Base-by-base conservation (phyloP, 75 land plant genomes). In the Picea glauca region DNA sequence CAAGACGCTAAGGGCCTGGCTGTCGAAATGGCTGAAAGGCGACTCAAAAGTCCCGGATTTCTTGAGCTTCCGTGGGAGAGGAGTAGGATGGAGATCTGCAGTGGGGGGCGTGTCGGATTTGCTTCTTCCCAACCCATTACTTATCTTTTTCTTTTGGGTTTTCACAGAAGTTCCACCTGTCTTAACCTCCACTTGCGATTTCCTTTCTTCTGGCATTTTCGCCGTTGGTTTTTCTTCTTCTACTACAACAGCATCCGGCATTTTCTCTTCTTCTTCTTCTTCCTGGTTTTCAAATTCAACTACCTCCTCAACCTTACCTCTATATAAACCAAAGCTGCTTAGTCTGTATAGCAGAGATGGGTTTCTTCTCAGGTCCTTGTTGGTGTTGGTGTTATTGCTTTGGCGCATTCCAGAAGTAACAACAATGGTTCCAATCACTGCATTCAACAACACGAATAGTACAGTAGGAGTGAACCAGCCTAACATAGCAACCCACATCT, bases 381-480 rank as follows among this genome's bases (percentile, higher is more conserved):
- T 32, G 6, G 13, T 17, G 0, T n/a, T 9, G 50, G 40, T 70
- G 13, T 70, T 18, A n/a, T 43, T 43, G 9, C 12, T 35, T 9
- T 50, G 54, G 35, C 17, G 83, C 14, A 84, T 14, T 31, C 74
- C 54, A 23, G 88, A 87, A 50, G 81, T 81, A 58, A 83, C 26
- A 38, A 62, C 74, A 72, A 90, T 85, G 84, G 87, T 81, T 77
- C 68, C 89, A 70, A 90, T 85, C 60, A 83, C 80, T 76, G 85
- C 32, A 74, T 90, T 90, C 72, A 90, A 78, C 46, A 90, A 76
- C 77, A 87, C 54, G 75, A 90, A 87, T 50, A 90, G 80, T 13
- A 85, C 77, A 14, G 92, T 77, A 0, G 89, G 87, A 3, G 92
- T 90, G 76, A 77, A 81, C 92, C 92, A 90, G 80, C 87, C 80